These are phyloP conservation scores for Inga oerstediana DNA, from an alignment of 306 rosid species.

Conservation along the genomic window DNA sequence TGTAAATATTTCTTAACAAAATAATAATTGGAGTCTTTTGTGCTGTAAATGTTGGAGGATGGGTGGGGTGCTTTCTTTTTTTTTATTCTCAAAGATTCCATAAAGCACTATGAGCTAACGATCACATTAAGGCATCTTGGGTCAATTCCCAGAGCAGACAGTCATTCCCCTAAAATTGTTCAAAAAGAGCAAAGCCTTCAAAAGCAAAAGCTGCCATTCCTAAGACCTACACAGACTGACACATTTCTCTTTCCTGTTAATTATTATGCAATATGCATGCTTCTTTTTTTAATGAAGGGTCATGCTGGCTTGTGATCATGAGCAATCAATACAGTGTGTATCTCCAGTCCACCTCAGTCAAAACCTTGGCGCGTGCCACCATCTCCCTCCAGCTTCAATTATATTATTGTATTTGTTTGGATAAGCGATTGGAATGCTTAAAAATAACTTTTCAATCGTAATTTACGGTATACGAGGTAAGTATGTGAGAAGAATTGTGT, in stretches of 20 bases:
- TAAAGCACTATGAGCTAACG: slow-evolving; percentile 4
- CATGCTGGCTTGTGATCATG: not conserved
- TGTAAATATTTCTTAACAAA: not conserved
- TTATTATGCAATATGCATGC: slow-evolving; percentile 4
- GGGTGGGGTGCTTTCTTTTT: not conserved
- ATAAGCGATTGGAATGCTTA: no score
- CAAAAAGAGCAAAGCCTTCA: slow-evolving; percentile 15
- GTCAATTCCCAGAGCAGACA: not conserved
- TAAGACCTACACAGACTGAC: not conserved
- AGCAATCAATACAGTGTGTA: not conserved
- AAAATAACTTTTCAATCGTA: no score
- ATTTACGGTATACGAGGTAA: no score
- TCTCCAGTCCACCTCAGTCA: slow-evolving; percentile 11
- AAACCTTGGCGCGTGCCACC: not conserved
- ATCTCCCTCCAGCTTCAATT: not conserved
- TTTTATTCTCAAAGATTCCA: not conserved
- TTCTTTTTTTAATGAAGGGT: not conserved
- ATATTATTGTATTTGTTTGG: no score
- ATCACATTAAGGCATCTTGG: not conserved
- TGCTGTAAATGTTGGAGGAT: slow-evolving; percentile 3
- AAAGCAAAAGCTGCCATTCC: slow-evolving; percentile 24
- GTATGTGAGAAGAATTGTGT: no score
- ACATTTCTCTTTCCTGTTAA: not conserved
- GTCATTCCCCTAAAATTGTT: slow-evolving; percentile 24
- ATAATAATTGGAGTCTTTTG: not conserved